phyloP scores from a whole-genome alignment of 306 rosid genomes.

The Pterocarpus santalinus region DNA sequence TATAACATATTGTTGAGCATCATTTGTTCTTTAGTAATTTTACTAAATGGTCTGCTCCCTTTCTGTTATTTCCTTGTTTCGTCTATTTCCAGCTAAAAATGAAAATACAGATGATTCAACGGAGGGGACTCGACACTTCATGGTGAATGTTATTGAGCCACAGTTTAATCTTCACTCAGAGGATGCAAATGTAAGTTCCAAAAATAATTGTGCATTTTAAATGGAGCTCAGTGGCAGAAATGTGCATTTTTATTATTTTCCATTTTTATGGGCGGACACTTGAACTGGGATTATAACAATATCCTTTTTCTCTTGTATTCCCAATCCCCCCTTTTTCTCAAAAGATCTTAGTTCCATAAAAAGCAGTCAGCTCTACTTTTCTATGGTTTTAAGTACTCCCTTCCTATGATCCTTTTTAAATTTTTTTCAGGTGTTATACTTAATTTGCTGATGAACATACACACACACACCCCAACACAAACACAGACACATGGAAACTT shows the following conservation, averaged over 20 bases:
- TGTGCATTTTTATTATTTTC: conserved; percentile 7
- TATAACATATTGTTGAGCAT: conserved; percentile 6
- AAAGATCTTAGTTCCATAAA: neutral
- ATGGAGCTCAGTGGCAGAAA: conserved; percentile 24
- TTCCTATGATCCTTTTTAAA: neutral
- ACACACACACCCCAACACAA: no score
- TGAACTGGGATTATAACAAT: conserved; percentile 20
- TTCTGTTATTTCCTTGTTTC: conserved; percentile 34
- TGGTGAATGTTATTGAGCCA: conserved; percentile 98
- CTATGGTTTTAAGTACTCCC: neutral
- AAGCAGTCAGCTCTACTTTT: conserved; percentile 1
- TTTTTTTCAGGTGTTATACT: neutral
- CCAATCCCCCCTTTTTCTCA: neutral
- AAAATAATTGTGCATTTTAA: conserved; percentile 36
- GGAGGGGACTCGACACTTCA: conserved; percentile 91
- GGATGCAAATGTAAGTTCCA: conserved; percentile 87
- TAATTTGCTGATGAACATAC: neutral
- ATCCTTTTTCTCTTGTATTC: neutral
- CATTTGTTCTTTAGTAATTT: conserved; percentile 35
- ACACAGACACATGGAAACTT: no score
- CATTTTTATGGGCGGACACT: conserved; percentile 13
- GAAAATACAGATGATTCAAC: conserved; percentile 55
- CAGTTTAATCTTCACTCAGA: conserved; percentile 98
- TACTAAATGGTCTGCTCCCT: conserved; percentile 47
- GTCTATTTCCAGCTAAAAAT: conserved; percentile 59